Evolutionary conservation across 345 rosid species (phyloP).

Genomic region (Syzygium aqueum): DNA sequence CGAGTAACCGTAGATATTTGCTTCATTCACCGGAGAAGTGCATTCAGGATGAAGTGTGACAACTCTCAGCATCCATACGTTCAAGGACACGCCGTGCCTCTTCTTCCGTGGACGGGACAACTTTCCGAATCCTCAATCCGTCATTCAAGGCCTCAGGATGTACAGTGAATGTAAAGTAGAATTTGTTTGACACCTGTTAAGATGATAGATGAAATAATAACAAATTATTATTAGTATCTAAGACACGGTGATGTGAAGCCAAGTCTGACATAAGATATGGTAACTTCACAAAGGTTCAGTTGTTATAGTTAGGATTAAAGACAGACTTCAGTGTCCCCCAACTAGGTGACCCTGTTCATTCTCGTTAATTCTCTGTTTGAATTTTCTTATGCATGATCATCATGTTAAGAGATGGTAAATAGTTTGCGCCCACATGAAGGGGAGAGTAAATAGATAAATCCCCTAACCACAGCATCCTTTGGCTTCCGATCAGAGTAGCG

Average conservation of each 20-base stretch:
- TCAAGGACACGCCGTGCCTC: slow-evolving; percentile 79
- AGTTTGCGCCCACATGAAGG: neutral
- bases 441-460: neutral
- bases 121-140: slow-evolving; percentile 63
- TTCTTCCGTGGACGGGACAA: slow-evolving; percentile 81
- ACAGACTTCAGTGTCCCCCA: neutral
- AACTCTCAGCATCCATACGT: slow-evolving; percentile 68
- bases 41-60: slow-evolving; percentile 1
- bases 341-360: neutral
- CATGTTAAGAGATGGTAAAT: neutral
- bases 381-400: neutral
- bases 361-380: neutral
- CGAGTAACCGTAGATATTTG: neutral
- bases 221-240: neutral
- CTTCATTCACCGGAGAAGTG: neutral
- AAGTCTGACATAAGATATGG: neutral
- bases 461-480: neutral
- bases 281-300: neutral
- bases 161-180: slow-evolving; percentile 80
- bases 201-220: neutral
- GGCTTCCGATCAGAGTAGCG: neutral
- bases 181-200: slow-evolving; percentile 67
- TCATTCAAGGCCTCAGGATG: slow-evolving; percentile 64
- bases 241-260: neutral
- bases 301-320: neutral